Conservation (phyloP, 2,329 filamentous ascomycete species). For the Beauveria varroae region DNA sequence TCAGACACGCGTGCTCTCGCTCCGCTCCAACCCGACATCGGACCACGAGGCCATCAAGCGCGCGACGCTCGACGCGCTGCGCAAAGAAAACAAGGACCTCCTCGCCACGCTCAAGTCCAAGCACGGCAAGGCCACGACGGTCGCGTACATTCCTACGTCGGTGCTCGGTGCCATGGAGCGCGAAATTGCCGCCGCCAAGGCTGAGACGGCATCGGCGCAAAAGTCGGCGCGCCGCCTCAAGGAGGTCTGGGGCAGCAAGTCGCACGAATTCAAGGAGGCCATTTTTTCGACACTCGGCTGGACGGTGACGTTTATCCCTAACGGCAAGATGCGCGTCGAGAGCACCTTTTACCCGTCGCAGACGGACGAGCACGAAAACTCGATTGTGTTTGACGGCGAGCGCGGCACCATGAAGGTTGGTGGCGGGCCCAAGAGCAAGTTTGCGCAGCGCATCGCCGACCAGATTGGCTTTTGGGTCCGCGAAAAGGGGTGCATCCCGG, state of each 20-base stretch:
- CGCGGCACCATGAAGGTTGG: slow-evolving; percentile 97
- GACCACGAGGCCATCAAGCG: slow-evolving; percentile 79
- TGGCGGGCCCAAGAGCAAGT: slow-evolving; percentile 78
- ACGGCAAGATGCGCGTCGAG: slow-evolving; percentile 89
- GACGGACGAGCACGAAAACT: slow-evolving; percentile 64
- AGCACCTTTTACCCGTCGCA: slow-evolving; percentile 69
- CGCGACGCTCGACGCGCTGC: slow-evolving; percentile 67
- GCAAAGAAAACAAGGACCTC: slow-evolving; percentile 77
- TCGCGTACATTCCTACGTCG: slow-evolving; percentile 65
- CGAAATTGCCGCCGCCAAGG: slow-evolving; percentile 64
- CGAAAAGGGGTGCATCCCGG: slow-evolving; percentile 86
- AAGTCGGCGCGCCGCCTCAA: slow-evolving; percentile 83
- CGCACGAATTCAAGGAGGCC: slow-evolving; percentile 89
- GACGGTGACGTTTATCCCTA: slow-evolving; percentile 94
- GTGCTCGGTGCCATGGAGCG: slow-evolving; percentile 69
- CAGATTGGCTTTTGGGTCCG: slow-evolving; percentile 95
- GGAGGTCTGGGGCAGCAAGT: slow-evolving; percentile 87
- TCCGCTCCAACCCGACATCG: slow-evolving; percentile 88
- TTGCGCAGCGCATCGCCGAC: slow-evolving; percentile 76
- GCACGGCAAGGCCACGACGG: slow-evolving; percentile 27
- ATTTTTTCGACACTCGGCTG: slow-evolving; percentile 89
- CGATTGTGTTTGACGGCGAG: slow-evolving; percentile 83
- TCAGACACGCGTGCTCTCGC: slow-evolving; percentile 73
- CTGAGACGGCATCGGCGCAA: slow-evolving; percentile 63
- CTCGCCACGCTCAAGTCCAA: slow-evolving; percentile 58